Evolutionary conservation across 2,329 filamentous ascomycete genomes (phyloP).

Genomic region (Arthrobotrys iridis): DNA sequence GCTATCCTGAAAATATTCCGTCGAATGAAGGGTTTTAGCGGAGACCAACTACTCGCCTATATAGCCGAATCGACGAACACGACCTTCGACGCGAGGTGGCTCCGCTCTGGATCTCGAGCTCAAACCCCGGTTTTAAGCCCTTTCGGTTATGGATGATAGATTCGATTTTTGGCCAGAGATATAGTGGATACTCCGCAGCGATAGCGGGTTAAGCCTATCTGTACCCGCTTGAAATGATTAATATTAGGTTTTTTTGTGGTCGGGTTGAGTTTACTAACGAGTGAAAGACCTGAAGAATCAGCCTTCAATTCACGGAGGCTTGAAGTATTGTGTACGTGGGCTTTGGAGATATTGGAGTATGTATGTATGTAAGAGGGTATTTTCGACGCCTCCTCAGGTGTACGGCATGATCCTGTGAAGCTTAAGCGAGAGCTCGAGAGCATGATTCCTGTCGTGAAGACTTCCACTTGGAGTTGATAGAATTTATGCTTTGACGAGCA

Average conservation of each 20-base stretch:
- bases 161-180: background rate
- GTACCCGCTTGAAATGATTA: background rate
- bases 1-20: constrained; percentile 10
- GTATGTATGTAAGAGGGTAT: background rate
- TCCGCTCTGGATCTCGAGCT: constrained; percentile 3
- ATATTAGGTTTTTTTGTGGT: background rate
- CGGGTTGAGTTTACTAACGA: constrained; percentile 36
- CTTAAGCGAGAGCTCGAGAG: background rate
- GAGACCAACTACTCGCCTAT: constrained; percentile 36
- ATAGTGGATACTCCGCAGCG: constrained; percentile 1
- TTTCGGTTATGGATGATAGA: constrained; percentile 7
- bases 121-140: constrained; percentile 1
- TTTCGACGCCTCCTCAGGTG: background rate
- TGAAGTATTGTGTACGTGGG: background rate
- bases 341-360: background rate
- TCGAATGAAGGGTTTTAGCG: background rate
- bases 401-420: constrained; percentile 13
- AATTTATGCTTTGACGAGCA: too few species aligned
- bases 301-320: background rate
- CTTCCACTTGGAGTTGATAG: background rate
- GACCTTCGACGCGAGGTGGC: background rate
- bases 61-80: constrained; percentile 42
- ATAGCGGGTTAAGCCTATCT: constrained; percentile 3
- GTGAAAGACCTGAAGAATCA: background rate
- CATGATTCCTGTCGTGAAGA: background rate